These are phyloP conservation scores for Termitomyces sp. DNA, from an alignment of 768 basidiomycete species.

Conservation along the genomic window DNA sequence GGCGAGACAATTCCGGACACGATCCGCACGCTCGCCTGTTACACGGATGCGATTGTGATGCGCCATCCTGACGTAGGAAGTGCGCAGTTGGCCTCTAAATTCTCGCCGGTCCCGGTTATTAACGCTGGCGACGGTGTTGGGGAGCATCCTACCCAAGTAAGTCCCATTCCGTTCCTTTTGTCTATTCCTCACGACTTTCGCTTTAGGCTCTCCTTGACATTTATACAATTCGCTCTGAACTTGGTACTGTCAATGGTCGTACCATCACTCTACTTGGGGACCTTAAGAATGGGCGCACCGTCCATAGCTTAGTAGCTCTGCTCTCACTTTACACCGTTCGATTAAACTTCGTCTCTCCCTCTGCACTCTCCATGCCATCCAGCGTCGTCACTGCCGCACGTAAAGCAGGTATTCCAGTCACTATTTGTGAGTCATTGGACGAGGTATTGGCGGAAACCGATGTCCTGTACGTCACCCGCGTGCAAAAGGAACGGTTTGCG, in stretches of 20 bases:
- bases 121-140: slow-evolving; percentile 98
- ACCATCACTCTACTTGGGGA: slow-evolving; percentile 93
- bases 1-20: slow-evolving; percentile 94
- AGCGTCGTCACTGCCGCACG: slow-evolving; percentile 78
- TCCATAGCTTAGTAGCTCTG: slow-evolving; percentile 91
- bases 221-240: slow-evolving; percentile 95
- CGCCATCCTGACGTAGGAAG: slow-evolving; percentile 94
- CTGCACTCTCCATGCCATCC: slow-evolving; percentile 83
- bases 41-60: slow-evolving; percentile 91
- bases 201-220: slow-evolving; percentile 77
- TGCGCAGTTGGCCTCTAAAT: slow-evolving; percentile 94
- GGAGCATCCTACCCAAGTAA: slow-evolving; percentile 93
- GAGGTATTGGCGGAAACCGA: slow-evolving; percentile 91
- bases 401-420: slow-evolving; percentile 75
- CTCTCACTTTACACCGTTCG: slow-evolving; percentile 89
- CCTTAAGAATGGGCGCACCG: slow-evolving; percentile 96
- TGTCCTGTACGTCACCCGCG: slow-evolving; percentile 93
- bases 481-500: slow-evolving; percentile 92
- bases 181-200: slow-evolving; percentile 2
- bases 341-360: slow-evolving; percentile 93
- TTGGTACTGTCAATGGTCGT: slow-evolving; percentile 95
- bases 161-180: slow-evolving; percentile 15
- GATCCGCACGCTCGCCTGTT: slow-evolving; percentile 89
- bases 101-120: slow-evolving; percentile 90
- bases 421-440: slow-evolving; percentile 82